Conservation (phyloP, 2,329 filamentous ascomycete genomes). For the Daldinia eschscholtzii region DNA sequence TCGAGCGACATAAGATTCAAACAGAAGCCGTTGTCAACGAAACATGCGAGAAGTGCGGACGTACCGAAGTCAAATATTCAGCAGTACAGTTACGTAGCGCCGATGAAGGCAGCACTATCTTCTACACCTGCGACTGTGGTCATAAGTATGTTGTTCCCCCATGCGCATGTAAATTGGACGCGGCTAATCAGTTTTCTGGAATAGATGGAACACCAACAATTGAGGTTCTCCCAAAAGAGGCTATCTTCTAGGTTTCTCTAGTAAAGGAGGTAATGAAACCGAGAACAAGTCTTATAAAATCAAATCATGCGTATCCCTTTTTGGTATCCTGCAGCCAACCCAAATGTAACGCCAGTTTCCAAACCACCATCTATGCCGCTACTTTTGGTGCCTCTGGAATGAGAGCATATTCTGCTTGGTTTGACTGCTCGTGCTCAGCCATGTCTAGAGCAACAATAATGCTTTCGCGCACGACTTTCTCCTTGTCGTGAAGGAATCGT, state of each 20-base stretch:
- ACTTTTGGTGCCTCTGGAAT: conserved; percentile 74
- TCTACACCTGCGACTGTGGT: conserved; percentile 90
- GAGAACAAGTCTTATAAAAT: conserved; percentile 21
- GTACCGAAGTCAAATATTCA: conserved; percentile 85
- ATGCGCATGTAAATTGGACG: background rate
- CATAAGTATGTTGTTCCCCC: conserved; percentile 72
- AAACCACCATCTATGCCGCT: conserved; percentile 47
- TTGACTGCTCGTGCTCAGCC: conserved; percentile 94
- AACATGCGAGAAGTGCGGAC: conserved; percentile 84
- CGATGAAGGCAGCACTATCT: conserved; percentile 94
- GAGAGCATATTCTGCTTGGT: conserved; percentile 90
- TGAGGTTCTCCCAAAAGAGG: conserved; percentile 50
- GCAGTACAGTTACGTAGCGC: conserved; percentile 89
- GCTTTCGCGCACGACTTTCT: conserved; percentile 94
- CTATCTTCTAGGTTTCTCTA: conserved; percentile 24
- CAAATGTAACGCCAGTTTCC: conserved; percentile 37
- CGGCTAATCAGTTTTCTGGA: conserved; percentile 27
- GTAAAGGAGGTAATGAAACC: conserved; percentile 8
- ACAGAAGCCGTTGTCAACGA: conserved; percentile 76
- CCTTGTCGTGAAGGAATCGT: conserved; percentile 87
- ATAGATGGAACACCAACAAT: conserved; percentile 64
- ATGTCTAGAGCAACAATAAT: conserved; percentile 96
- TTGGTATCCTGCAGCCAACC: conserved; percentile 44
- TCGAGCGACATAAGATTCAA: conserved; percentile 81
- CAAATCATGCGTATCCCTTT: conserved; percentile 37